Conservation (phyloP, 306 rosid genomes). For the Ziziphus jujuba region DNA sequence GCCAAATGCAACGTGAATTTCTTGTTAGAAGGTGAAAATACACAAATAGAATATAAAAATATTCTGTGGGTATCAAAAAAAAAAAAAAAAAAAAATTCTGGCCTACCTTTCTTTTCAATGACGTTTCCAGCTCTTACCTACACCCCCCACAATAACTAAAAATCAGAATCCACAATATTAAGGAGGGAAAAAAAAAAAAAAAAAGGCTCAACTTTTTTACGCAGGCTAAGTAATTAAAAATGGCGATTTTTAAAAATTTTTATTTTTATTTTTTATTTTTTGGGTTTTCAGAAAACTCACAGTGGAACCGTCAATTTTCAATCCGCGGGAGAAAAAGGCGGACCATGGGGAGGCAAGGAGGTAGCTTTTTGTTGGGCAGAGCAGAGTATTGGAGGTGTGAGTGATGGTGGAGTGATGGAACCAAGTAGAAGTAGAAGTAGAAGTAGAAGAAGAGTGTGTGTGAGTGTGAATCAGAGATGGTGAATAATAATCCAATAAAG, state of each 20-base stretch:
- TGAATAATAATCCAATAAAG: conserved; percentile 19
- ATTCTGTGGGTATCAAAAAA: not conserved
- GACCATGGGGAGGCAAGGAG: conserved; percentile 56
- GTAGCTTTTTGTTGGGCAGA: conserved; percentile 15
- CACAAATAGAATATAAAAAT: not conserved
- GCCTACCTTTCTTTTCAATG: conserved; percentile 76
- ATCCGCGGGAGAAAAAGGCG: conserved; percentile 56
- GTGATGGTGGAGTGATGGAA: conserved; percentile 23
- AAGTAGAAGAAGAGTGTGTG: conserved; percentile 19
- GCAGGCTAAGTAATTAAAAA: not conserved
- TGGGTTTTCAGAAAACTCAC: conserved; percentile 39
- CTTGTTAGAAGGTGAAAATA: conserved; percentile 18
- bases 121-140: conserved; percentile 82
- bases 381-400: not conserved
- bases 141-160: conserved; percentile 9
- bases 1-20: conserved; percentile 9
- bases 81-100: not conserved
- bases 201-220: not conserved
- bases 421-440: conserved; percentile 4
- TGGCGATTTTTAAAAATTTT: too few relatives aligned
- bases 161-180: not conserved
- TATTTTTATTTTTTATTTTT: too few relatives aligned
- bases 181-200: not conserved
- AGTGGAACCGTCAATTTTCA: conserved; percentile 64
- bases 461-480: conserved; percentile 21